Percentiles rank a stretch among this genome's conserved stretches.
phyloP scores from a whole-genome alignment of 2,329 filamentous ascomycete genomes.

The Davidsoniella eucalypti region DNA sequence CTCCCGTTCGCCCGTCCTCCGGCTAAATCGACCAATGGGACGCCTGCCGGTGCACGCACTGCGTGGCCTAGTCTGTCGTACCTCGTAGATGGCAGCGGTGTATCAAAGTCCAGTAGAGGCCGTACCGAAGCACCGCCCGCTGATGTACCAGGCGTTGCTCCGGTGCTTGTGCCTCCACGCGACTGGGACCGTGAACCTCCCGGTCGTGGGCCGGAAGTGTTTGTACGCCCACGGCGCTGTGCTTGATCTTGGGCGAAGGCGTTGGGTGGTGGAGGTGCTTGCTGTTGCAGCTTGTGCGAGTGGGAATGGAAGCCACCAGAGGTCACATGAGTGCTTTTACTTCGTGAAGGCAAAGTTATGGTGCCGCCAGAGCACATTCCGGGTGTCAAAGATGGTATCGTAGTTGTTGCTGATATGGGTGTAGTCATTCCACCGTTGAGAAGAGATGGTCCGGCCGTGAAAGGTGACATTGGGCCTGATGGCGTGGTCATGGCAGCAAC shows the following conservation, averaged over 20 bases:
- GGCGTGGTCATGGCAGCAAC: slow-evolving; percentile 12
- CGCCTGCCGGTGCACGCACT: slow-evolving; percentile 24
- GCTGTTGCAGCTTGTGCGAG: slow-evolving; percentile 5
- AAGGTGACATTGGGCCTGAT: slow-evolving; percentile 21
- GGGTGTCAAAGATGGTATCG: background rate
- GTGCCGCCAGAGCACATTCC: background rate
- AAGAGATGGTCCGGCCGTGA: slow-evolving; percentile 40
- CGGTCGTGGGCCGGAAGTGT: background rate
- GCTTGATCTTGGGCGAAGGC: slow-evolving; percentile 10
- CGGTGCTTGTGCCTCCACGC: slow-evolving; percentile 16
- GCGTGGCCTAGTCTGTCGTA: slow-evolving; percentile 35
- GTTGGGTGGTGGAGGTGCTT: slow-evolving; percentile 2
- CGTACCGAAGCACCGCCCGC: slow-evolving; percentile 8
- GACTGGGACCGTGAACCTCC: slow-evolving; percentile 15
- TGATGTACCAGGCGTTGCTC: slow-evolving; percentile 13
- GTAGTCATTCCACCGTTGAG: slow-evolving; percentile 25
- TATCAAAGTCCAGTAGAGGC: slow-evolving; percentile 43
- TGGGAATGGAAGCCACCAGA: slow-evolving; percentile 7
- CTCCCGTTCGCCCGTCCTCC: slow-evolving; percentile 12
- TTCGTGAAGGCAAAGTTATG: slow-evolving; percentile 1
- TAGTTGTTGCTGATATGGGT: background rate
- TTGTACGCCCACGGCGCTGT: slow-evolving; percentile 7
- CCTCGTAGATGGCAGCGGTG: slow-evolving; percentile 45
- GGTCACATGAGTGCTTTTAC: slow-evolving; percentile 2
- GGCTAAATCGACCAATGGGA: slow-evolving; percentile 32